A percentile compares a stretch with the other conserved stretches of the same genome.
Evolutionary conservation across 495 filamentous ascomycete genomes (phyloP).

Genomic region (Penicillium angulare): DNA sequence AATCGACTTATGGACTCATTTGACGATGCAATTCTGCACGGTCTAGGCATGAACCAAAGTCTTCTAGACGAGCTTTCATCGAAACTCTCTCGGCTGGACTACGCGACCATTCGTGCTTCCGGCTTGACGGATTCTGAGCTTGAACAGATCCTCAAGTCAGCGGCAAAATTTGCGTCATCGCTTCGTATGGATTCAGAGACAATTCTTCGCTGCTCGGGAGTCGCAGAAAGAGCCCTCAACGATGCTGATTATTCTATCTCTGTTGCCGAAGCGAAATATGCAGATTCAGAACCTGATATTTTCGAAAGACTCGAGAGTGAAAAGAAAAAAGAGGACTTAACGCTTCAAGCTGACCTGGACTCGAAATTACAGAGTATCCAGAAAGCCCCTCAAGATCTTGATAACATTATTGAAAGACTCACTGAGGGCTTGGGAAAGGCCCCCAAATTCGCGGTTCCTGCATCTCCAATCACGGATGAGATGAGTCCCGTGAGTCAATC

Average conservation of each 20-base stretch:
- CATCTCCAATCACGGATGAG: not conserved
- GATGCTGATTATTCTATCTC: conserved; percentile 54
- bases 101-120: conserved; percentile 29
- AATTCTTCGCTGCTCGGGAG: conserved; percentile 47
- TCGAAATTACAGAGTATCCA: conserved; percentile 49
- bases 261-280: conserved; percentile 50
- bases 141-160: conserved; percentile 45
- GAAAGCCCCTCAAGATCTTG: conserved; percentile 38
- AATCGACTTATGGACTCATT: conserved; percentile 55
- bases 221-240: conserved; percentile 50
- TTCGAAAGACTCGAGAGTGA: conserved; percentile 46
- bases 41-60: conserved; percentile 52
- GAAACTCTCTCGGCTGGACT: conserved; percentile 39
- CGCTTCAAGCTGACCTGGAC: conserved; percentile 43
- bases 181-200: conserved; percentile 49
- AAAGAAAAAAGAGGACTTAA: conserved; percentile 52
- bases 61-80: conserved; percentile 48
- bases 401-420: conserved; percentile 29
- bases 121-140: conserved; percentile 39
- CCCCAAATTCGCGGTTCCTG: conserved; percentile 20
- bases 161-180: conserved; percentile 38
- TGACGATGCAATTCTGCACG: conserved; percentile 51
- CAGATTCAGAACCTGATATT: conserved; percentile 42
- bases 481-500: not conserved
- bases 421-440: conserved; percentile 29